A percentile compares a stretch with the other conserved stretches of the same genome.
Conservation (phyloP, 257 asterid species). For the Lantana camara region DNA sequence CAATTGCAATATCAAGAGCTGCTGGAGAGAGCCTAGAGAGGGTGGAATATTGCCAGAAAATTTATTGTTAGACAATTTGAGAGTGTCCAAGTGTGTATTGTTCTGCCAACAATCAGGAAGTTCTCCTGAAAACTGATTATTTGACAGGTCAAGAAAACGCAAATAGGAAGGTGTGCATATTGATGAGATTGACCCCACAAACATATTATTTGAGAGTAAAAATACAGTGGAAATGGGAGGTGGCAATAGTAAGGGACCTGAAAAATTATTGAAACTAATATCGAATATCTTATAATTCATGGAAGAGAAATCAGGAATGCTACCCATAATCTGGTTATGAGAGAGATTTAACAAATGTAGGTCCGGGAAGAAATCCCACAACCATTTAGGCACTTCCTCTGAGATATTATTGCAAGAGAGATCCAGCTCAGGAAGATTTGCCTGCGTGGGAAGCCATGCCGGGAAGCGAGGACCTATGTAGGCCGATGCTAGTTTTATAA, state of each 20-base stretch:
- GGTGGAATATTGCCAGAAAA: too few species aligned
- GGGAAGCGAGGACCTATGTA: conserved; percentile 39
- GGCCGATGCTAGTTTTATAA: conserved; percentile 18
- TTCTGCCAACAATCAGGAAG: background rate
- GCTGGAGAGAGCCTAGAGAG: too few species aligned
- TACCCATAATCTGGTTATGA: too few species aligned
- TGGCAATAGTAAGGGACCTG: too few species aligned
- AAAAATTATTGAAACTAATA: too few species aligned
- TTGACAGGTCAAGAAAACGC: background rate
- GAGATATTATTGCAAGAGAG: conserved; percentile 10
- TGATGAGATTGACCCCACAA: conserved; percentile 17
- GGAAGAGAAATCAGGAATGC: too few species aligned
- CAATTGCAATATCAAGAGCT: too few species aligned
- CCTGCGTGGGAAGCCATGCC: conserved; percentile 35
- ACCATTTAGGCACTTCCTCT: too few species aligned
- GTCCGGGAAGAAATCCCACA: too few species aligned
- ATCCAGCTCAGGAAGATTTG: conserved; percentile 15
- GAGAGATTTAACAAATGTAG: too few species aligned
- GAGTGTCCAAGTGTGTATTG: background rate
- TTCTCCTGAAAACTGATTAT: background rate
- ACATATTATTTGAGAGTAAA: conserved; percentile 25
- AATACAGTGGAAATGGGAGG: background rate
- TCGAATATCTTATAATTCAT: too few species aligned
- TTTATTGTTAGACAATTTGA: too few species aligned
- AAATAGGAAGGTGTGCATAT: background rate